Conservation (phyloP, 2,329 filamentous ascomycete genomes). For the Cylindrodendrum hubeiense region DNA sequence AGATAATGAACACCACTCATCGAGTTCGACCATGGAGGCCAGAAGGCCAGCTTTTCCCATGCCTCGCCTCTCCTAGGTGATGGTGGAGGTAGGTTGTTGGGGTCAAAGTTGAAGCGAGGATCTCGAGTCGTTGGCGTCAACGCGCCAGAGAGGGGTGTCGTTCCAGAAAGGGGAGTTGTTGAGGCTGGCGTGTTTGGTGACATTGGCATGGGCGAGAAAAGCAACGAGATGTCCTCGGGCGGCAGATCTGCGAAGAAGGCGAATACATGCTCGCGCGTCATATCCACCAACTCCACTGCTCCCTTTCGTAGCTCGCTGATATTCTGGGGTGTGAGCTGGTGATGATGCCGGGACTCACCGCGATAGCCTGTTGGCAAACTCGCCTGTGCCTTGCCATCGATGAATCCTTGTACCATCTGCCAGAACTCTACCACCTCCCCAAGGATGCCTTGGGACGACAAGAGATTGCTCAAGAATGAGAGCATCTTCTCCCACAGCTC, state of each 20-base stretch:
- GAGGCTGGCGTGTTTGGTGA: slow-evolving; percentile 71
- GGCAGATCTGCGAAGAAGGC: slow-evolving; percentile 90
- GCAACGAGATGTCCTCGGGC: slow-evolving; percentile 87
- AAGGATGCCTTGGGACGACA: slow-evolving; percentile 84
- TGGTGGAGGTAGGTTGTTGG: slow-evolving; percentile 79
- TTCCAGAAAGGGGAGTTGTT: too few species aligned
- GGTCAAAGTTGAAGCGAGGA: slow-evolving; percentile 84
- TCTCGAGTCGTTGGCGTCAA: slow-evolving; percentile 72
- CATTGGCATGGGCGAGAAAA: slow-evolving; percentile 83
- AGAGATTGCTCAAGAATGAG: slow-evolving; percentile 77
- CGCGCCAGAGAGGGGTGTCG: slow-evolving; percentile 46
- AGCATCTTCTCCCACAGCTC: slow-evolving; percentile 95
- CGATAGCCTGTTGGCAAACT: slow-evolving; percentile 84
- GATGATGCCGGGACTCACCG: slow-evolving; percentile 83
- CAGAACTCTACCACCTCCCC: slow-evolving; percentile 95
- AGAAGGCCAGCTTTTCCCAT: slow-evolving; percentile 96
- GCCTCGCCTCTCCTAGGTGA: slow-evolving; percentile 84
- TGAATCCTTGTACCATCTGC: slow-evolving; percentile 91
- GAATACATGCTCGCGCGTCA: slow-evolving; percentile 83
- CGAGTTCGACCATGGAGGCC: slow-evolving; percentile 93
- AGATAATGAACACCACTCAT: slow-evolving; percentile 93
- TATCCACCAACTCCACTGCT: slow-evolving; percentile 83
- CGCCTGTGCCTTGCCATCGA: slow-evolving; percentile 86
- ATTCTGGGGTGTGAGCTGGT: slow-evolving; percentile 80
- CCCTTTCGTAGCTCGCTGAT: slow-evolving; percentile 81